Evolutionary conservation across 192 early-diverging fungal genomes (phyloP), one percentile per base, ranked within the genome.

Genomic region (Coemansia javaensis): DNA sequence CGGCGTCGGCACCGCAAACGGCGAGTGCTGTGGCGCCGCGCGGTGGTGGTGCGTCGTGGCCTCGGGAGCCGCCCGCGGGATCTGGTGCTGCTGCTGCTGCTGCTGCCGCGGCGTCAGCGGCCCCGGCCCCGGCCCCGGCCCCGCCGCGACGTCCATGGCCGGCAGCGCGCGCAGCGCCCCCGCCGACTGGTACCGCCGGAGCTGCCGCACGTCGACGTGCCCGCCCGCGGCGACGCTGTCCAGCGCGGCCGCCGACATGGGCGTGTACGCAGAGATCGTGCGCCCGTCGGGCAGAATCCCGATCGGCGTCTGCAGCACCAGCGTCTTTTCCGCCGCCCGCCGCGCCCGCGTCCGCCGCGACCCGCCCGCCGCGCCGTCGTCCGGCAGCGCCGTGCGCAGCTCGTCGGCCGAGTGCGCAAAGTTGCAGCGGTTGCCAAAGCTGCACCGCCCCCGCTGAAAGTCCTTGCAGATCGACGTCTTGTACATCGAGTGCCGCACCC

Each of bases 401-500:
- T 82, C 79, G 33, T 79, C 74, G 2, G 47, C 22, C 34, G 65
- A 59, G 35, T 96, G 93, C 37, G 93, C 85, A 65, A 98, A 98
- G 47, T 90, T 93, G 70, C 95, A 98, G 27, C 95, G 89, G 52
- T 84, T 85, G 18, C 92, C 91, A 63, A 95, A 98, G 4, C 87
- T 87, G 63, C 95, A 98, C 20, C 83, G 85, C 15, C 95, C 93
- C 2, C 84, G 82, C 39, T 85, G 80, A 75, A 86, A 98, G 25
- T 90, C 93, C 35, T 82, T 89, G 75, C 95, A 98, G 28, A 94
- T 78, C 51, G 93, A 88, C 4, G 91, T 96, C 77, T 96, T 94
- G 77, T 98, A 98, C 44, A 87, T 90, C 32, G 86, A 88, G 59
- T 98, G 93, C 25, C 93, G 80, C 41, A 82, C 75, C 13, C 96